Percentiles rank a stretch among this genome's conserved stretches.
Evolutionary conservation across 345 rosid species (phyloP).

Genomic region (Rhodamnia rubescens): DNA sequence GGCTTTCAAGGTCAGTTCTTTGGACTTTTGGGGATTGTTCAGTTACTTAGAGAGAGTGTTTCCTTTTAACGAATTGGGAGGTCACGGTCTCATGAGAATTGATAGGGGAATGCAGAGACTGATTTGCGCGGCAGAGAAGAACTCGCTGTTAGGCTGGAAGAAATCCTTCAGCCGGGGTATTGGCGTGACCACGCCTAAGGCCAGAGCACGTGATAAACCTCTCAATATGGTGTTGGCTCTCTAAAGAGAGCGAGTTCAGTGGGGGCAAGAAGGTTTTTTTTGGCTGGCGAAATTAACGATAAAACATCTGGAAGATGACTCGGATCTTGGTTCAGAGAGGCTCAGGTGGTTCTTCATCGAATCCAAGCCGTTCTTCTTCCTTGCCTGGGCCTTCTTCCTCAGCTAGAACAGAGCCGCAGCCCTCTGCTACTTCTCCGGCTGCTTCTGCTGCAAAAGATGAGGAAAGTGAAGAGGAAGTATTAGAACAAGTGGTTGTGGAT

Average conservation of each 20-base stretch:
- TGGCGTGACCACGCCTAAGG: constrained; percentile 71
- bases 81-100: constrained; percentile 87
- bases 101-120: constrained; percentile 98
- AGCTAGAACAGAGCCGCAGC: constrained; percentile 43
- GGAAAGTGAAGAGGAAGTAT: constrained; percentile 43
- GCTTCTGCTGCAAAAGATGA: constrained; percentile 43
- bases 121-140: constrained; percentile 53
- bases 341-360: constrained; percentile 73
- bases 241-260: constrained; percentile 12
- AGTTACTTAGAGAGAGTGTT: constrained; percentile 33
- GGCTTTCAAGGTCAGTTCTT: constrained; percentile 29
- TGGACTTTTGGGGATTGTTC: constrained; percentile 3
- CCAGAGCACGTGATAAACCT: constrained; percentile 77
- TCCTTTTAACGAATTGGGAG: constrained; percentile 48
- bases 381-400: constrained; percentile 44
- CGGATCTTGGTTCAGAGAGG: constrained; percentile 92
- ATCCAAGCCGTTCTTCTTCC: constrained; percentile 47
- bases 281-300: constrained; percentile 1
- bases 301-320: constrained; percentile 41
- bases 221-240: constrained; percentile 23
- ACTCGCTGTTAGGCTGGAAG: constrained; percentile 52
- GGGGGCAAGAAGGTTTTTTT: not conserved
- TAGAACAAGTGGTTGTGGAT: constrained; percentile 37
- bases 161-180: constrained; percentile 78
- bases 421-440: constrained; percentile 21